Base-by-base conservation (phyloP, 108 stramenopile genomes). In the Pseudonitzschia delicatissima region DNA sequence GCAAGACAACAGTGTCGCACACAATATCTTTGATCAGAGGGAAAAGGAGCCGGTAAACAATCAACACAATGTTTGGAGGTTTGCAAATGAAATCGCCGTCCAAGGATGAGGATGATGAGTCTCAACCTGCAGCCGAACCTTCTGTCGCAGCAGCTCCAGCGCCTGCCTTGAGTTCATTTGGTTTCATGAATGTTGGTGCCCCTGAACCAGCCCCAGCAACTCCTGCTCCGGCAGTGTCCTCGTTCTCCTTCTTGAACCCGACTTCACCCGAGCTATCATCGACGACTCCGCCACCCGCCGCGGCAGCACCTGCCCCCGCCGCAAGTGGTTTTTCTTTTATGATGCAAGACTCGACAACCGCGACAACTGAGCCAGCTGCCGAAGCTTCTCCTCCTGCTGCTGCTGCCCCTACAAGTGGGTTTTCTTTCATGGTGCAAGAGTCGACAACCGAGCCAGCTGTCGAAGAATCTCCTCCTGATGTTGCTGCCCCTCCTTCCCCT, bases 1-100 rank as follows among this genome's bases (percentile, higher is more conserved):
- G n/a, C 2, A 17, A 20, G 18, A 17, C 0, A 49, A 11, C 11
- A 11, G 37, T 8, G 8, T 39, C n/a, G 8, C 8, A 2, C 8
- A 49, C 48, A 49, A 20, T 20, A 49, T 21, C 48, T 20, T 8
- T 17, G 1, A 7, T n/a, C n/a, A n/a, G n/a, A n/a, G n/a, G n/a
- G n/a, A n/a, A n/a, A 21, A 1, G 8, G 8, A 8, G 28, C 31
- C 28, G 20, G 7, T 35, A 9, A 11, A 49, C 12, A 60, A 47
- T 33, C 45, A 15, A 36, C 28, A 78, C 25, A 28, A 87, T 87
- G 86, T 87, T 87, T 71, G 86, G 86, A 39, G 86, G 86, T 12
- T 49, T 87, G 45, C 82, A 82, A 50, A 42, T 84, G 26, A 87
- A 87, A 72, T 79, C 50, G 60, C 20, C 60, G 36, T 20, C 34